Percentiles rank a stretch among this genome's conserved stretches.
Conservation (phyloP, 306 rosid genomes). For the Vigna hirtella region DNA sequence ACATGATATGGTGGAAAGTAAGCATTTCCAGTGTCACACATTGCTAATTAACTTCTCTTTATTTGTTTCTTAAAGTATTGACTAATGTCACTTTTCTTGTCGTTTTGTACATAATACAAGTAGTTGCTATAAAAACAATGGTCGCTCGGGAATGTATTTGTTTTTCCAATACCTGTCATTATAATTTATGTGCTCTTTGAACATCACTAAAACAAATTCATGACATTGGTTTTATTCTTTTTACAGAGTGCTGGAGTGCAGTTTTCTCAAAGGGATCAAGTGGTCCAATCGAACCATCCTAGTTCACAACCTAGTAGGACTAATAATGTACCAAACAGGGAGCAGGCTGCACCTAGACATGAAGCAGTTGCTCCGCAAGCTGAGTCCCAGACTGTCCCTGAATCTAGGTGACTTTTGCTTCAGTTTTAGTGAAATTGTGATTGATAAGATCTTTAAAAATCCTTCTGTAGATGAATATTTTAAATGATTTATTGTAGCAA, state of each 20-base stretch:
- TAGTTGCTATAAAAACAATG: not conserved
- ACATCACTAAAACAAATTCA: slow-evolving; percentile 17
- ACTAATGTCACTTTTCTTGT: slow-evolving; percentile 4
- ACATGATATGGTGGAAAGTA: slow-evolving; percentile 2
- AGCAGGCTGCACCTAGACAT: slow-evolving; percentile 55
- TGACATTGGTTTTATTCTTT: slow-evolving; percentile 37
- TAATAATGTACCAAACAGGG: slow-evolving; percentile 55
- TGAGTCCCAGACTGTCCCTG: slow-evolving; percentile 70
- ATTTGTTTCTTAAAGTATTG: slow-evolving; percentile 24
- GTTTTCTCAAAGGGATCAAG: slow-evolving; percentile 73
- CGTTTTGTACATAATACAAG: slow-evolving; percentile 33
- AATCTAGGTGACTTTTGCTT: slow-evolving; percentile 71
- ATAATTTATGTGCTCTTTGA: slow-evolving; percentile 13
- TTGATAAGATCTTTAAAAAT: slow-evolving; percentile 26
- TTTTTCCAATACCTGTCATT: not conserved
- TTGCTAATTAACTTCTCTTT: slow-evolving; percentile 20
- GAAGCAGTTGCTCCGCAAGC: slow-evolving; percentile 56
- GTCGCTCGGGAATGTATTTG: not conserved
- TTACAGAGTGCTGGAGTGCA: slow-evolving; percentile 90
- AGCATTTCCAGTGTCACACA: not conserved
- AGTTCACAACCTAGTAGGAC: slow-evolving; percentile 57
- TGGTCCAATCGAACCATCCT: slow-evolving; percentile 58
- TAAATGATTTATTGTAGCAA: slow-evolving; percentile 16
- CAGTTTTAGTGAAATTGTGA: slow-evolving; percentile 37
- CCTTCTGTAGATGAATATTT: slow-evolving; percentile 9